Conservation (phyloP, 1,139 yeast species). For the Pichia sp. region DNA sequence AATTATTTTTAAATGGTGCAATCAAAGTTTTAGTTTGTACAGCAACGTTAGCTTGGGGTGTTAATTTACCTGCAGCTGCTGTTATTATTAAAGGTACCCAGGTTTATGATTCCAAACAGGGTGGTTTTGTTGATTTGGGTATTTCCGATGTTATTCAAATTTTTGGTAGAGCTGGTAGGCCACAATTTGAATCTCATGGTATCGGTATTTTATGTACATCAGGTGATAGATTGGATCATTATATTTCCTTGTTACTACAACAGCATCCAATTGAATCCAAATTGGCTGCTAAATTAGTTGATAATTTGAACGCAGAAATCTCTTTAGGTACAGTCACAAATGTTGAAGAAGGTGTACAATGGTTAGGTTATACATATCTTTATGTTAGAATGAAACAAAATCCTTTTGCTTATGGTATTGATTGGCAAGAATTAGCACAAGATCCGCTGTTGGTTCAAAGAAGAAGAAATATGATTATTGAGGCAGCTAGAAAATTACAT, state of each 20-base stretch:
- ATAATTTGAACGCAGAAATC: conserved; percentile 92
- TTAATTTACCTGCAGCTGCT: conserved; percentile 94
- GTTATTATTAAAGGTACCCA: conserved; percentile 96
- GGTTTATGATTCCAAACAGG: conserved; percentile 88
- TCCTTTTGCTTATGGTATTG: conserved; percentile 90
- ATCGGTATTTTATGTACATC: conserved; percentile 88
- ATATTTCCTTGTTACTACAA: conserved; percentile 78
- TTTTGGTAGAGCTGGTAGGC: conserved; percentile 99
- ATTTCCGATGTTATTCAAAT: conserved; percentile 96
- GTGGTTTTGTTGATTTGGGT: conserved; percentile 90
- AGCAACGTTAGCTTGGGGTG: conserved; percentile 99
- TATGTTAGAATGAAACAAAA: conserved; percentile 91
- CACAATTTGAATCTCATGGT: conserved; percentile 90
- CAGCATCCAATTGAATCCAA: conserved; percentile 96
- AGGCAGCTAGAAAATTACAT: conserved; percentile 79
- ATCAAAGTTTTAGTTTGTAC: conserved; percentile 91
- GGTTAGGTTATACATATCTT: conserved; percentile 95
- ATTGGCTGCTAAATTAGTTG: conserved; percentile 70
- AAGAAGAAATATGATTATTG: conserved; percentile 66
- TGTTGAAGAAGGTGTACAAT: conserved; percentile 88
- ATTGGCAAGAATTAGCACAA: conserved; percentile 74
- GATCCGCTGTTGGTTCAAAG: conserved; percentile 76
- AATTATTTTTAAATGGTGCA: conserved; percentile 78
- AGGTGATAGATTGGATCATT: conserved; percentile 75
- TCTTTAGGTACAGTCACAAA: conserved; percentile 93